Evolutionary conservation across 495 filamentous ascomycete species (phyloP).

Genomic region (Penicillium paxilli): DNA sequence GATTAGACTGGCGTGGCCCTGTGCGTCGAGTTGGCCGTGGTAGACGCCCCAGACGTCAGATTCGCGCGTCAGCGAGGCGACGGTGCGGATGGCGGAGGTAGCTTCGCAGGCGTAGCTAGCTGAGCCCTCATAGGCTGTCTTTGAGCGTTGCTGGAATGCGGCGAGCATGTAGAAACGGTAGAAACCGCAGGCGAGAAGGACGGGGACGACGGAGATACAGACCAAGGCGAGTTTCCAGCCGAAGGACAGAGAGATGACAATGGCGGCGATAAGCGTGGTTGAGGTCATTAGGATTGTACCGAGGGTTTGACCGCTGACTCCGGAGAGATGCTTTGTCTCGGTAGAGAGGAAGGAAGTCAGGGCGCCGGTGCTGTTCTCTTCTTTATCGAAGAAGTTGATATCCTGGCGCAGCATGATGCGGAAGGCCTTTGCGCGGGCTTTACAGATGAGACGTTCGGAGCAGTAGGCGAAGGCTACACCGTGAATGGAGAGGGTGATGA

Average conservation of each 20-base stretch:
- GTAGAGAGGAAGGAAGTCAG: slow-evolving; percentile 84
- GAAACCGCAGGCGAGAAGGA: slow-evolving; percentile 79
- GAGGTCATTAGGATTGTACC: slow-evolving; percentile 75
- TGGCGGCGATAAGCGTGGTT: slow-evolving; percentile 71
- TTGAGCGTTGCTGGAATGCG: slow-evolving; percentile 68
- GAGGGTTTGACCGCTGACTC: slow-evolving; percentile 76
- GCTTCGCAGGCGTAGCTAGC: slow-evolving; percentile 90
- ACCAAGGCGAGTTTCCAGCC: slow-evolving; percentile 93
- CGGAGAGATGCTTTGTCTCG: slow-evolving; percentile 80
- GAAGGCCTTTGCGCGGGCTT: slow-evolving; percentile 79
- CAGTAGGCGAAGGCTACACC: slow-evolving; percentile 80
- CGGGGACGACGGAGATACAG: slow-evolving; percentile 72
- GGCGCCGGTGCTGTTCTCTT: slow-evolving; percentile 81
- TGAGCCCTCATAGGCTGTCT: slow-evolving; percentile 69
- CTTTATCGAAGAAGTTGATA: slow-evolving; percentile 82
- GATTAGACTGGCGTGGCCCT: slow-evolving; percentile 60
- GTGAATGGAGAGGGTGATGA: slow-evolving; percentile 66
- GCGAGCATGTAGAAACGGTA: slow-evolving; percentile 83
- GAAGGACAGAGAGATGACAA: slow-evolving; percentile 64
- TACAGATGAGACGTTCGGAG: slow-evolving; percentile 79
- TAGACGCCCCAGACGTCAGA: slow-evolving; percentile 75
- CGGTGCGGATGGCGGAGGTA: slow-evolving; percentile 86
- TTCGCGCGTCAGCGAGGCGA: slow-evolving; percentile 87
- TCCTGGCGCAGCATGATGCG: slow-evolving; percentile 89
- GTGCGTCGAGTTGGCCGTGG: slow-evolving; percentile 61